Conservation (phyloP, 345 rosid genomes). For the Salix purpurea region DNA sequence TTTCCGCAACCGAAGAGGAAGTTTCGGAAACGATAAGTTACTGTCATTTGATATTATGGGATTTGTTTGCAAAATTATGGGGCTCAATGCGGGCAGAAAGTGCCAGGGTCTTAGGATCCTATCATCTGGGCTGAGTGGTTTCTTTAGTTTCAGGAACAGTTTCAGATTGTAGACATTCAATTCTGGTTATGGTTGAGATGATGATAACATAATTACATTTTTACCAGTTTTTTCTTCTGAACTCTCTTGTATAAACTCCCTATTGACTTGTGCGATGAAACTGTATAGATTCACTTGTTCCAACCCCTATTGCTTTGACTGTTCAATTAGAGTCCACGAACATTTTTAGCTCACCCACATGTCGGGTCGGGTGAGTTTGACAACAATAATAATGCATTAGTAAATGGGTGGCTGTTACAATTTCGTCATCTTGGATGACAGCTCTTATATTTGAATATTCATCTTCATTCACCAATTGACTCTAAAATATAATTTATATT, state of each 20-base stretch:
- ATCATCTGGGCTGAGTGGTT: neutral
- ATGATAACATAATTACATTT: neutral
- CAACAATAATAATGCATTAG: too few species aligned
- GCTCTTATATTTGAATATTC: too few species aligned
- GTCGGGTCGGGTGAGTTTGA: too few species aligned
- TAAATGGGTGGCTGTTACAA: too few species aligned
- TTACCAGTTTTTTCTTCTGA: neutral
- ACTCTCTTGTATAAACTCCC: neutral
- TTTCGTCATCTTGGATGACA: too few species aligned
- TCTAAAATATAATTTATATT: too few species aligned
- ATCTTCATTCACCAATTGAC: too few species aligned
- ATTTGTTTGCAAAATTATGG: neutral
- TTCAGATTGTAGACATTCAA: neutral
- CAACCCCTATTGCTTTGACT: neutral
- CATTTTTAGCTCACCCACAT: too few species aligned
- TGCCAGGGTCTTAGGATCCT: neutral
- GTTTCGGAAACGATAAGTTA: slow-evolving; percentile 13
- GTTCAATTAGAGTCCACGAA: too few species aligned
- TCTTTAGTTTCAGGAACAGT: neutral
- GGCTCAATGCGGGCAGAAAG: neutral
- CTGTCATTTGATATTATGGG: too few species aligned
- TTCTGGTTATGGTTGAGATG: neutral
- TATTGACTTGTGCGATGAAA: neutral
- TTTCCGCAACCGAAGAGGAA: slow-evolving; percentile 47
- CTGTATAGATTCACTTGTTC: neutral